Evolutionary conservation across 2,329 filamentous ascomycete species (phyloP).

Genomic region (Teratosphaeria zuluensis): DNA sequence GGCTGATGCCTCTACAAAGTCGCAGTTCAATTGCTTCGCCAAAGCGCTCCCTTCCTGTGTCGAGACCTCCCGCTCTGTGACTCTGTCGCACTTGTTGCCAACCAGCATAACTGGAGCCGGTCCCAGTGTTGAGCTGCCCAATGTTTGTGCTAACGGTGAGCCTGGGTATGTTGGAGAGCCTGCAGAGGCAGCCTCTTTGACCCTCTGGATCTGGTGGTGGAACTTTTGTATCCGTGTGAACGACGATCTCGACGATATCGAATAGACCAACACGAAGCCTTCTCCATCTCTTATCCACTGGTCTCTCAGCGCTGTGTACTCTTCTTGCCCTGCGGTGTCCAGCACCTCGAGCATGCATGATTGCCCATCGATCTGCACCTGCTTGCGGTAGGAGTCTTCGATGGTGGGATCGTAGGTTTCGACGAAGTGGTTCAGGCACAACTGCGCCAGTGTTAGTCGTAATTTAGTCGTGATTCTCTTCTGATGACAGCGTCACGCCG

Average conservation of each 20-base stretch:
- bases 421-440: constrained; percentile 96
- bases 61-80: constrained; percentile 90
- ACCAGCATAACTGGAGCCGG: constrained; percentile 95
- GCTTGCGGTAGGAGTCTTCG: constrained; percentile 59
- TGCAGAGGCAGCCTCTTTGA: constrained; percentile 75
- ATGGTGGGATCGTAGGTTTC: constrained; percentile 72
- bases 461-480: too few relatives aligned
- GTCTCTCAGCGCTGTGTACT: constrained; percentile 92
- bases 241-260: constrained; percentile 92
- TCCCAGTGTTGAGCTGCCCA: constrained; percentile 45
- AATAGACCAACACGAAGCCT: constrained; percentile 95
- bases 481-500: background rate
- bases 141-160: constrained; percentile 56
- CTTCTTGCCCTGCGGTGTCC: constrained; percentile 95
- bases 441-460: constrained; percentile 38
- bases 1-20: constrained; percentile 92
- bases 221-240: constrained; percentile 93
- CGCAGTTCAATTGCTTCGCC: constrained; percentile 84
- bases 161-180: constrained; percentile 68
- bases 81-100: constrained; percentile 95
- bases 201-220: constrained; percentile 91
- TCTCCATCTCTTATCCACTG: constrained; percentile 98
- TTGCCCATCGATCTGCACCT: constrained; percentile 79
- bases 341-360: constrained; percentile 96
- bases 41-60: constrained; percentile 91